phyloP scores from a whole-genome alignment of 2,329 filamentous ascomycete species.

The Trichoderma breve region DNA sequence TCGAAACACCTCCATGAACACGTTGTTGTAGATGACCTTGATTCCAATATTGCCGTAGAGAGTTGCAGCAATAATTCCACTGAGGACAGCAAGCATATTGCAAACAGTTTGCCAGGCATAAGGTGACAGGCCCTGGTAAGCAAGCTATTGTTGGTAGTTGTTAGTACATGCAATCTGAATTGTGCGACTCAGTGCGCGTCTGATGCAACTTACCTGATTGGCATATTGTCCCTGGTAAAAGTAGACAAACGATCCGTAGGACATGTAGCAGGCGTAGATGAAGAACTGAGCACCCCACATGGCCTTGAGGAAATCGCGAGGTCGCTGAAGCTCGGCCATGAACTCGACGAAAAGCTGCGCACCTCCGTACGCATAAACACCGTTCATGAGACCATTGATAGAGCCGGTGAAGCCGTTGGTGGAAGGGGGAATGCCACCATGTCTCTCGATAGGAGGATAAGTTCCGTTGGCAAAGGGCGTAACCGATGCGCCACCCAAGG shows the following conservation, averaged over 20 bases:
- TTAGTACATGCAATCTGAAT: background rate
- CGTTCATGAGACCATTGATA: slow-evolving; percentile 29
- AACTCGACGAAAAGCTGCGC: slow-evolving; percentile 58
- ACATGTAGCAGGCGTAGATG: slow-evolving; percentile 42
- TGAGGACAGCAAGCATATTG: slow-evolving; percentile 44
- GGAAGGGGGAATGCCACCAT: slow-evolving; percentile 33
- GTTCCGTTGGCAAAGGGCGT: slow-evolving; percentile 28
- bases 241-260: slow-evolving; percentile 39
- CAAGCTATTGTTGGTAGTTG: slow-evolving; percentile 36
- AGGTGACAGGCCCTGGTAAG: slow-evolving; percentile 41
- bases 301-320: slow-evolving; percentile 44
- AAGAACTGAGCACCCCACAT: slow-evolving; percentile 42
- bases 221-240: slow-evolving; percentile 47
- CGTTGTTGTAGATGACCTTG: slow-evolving; percentile 53
- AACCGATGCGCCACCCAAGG: slow-evolving; percentile 29
- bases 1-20: slow-evolving; percentile 49
- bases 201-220: background rate
- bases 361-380: slow-evolving; percentile 58
- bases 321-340: slow-evolving; percentile 50
- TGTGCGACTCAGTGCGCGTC: background rate
- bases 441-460: slow-evolving; percentile 42
- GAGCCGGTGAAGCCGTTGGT: slow-evolving; percentile 38
- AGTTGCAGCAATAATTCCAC: slow-evolving; percentile 45
- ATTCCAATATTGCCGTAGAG: slow-evolving; percentile 56
- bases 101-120: slow-evolving; percentile 45